Base-by-base conservation (phyloP, 805 yeast genomes). In the Wickerhamomyces ciferrii region DNA sequence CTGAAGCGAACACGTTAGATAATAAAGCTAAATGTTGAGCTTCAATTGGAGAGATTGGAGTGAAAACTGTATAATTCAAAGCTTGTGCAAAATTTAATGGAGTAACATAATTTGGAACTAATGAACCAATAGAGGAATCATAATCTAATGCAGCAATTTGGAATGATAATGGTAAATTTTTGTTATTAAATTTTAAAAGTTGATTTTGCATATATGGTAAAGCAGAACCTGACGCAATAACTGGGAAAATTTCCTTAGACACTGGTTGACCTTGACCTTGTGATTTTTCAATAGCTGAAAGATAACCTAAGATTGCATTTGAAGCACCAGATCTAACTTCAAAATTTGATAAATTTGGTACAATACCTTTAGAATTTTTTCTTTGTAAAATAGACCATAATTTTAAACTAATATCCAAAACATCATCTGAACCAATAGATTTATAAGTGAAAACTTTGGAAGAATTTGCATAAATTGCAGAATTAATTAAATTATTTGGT, bases 321-420 rank as follows among this genome's bases (percentile, higher is more conserved):
- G 92, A 87, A 29, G 96, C 94, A 56, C 97, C 97, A 2, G 84
- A 71, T 62, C 96, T 81, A 47, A 87, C 78, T 59, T 90, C 89
- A 47, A 84, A 65, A 52, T 58, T 69, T 59, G 79, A 71, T 54
- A 84, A 65, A 45, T 71, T 71, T 24, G 95, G 94, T 45, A 82
- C 78, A n/a, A 63, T 66, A 21, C 81, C 82, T 41, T 65, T 59
- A 14, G 78, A 69, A 60, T 84, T 84, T 36, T 62, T 59, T 57
- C 78, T 74, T 58, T 70, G 71, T 42, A 71, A 64, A 41, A 69
- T 63, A 39, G 73, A 61, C 96, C 96, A 89, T 43, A 74, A 63
- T 50, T 70, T 71, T 51, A 84, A 60, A 42, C 79, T 73, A n/a
- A 71, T 62, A 62, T 84, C 88, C 43, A 87, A 68, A 41, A 78